Conservation (phyloP, 345 rosid species). For the Turnera subulata region DNA sequence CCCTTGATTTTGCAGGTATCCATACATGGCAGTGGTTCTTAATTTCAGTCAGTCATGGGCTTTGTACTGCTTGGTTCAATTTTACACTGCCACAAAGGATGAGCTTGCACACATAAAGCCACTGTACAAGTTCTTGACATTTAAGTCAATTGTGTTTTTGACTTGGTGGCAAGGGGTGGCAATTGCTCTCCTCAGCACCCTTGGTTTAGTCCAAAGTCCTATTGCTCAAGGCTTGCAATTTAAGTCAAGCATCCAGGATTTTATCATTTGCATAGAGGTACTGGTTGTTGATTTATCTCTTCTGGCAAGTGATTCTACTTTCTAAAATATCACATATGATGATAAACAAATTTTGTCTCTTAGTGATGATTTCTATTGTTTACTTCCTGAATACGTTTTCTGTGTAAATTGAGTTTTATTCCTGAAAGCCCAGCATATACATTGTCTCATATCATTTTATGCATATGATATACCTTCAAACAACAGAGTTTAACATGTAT, state of each 20-base stretch:
- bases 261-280: conserved; percentile 99
- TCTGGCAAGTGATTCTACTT: not conserved
- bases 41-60: conserved; percentile 99
- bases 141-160: conserved; percentile 92
- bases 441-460: too few relatives aligned
- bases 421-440: too few relatives aligned
- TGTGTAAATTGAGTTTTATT: too few relatives aligned
- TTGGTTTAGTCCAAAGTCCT: conserved; percentile 80
- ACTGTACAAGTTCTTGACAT: conserved; percentile 83
- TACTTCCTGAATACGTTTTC: too few relatives aligned
- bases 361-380: too few relatives aligned
- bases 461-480: conserved; percentile 5
- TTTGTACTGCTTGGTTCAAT: conserved; percentile 92
- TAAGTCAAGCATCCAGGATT: conserved; percentile 91
- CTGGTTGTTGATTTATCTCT: conserved; percentile 16
- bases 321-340: too few relatives aligned
- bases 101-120: conserved; percentile 93
- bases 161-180: conserved; percentile 99
- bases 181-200: conserved; percentile 76
- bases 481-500: conserved; percentile 34
- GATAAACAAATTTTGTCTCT: too few relatives aligned
- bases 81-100: conserved; percentile 79
- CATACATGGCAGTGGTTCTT: conserved; percentile 90
- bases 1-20: conserved; percentile 63
- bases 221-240: conserved; percentile 80